Percentiles rank a stretch among this genome's conserved stretches.
Conservation (phyloP, 108 stramenopile genomes). For the Craspedostauros australis region DNA sequence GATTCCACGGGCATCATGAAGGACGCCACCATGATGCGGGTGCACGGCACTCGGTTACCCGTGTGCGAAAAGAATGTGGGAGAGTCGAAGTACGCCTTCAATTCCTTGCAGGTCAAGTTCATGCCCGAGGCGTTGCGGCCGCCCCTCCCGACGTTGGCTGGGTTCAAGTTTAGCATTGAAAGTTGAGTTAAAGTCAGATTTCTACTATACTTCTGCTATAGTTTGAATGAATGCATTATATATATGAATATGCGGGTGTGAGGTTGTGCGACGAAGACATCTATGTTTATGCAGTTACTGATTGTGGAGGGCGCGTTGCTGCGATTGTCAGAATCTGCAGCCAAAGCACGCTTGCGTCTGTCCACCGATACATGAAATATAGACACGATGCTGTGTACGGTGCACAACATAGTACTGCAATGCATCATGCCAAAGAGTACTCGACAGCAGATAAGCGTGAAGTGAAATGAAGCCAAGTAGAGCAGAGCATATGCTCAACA, state of each 20-base stretch:
- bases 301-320: background rate
- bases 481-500: background rate
- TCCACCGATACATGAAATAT: no score
- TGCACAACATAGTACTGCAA: no score
- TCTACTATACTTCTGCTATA: background rate
- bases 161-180: constrained; percentile 47
- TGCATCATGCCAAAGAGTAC: no score
- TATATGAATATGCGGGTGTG: background rate
- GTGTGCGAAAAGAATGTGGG: constrained; percentile 93
- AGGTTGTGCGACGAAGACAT: no score
- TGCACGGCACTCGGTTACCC: constrained; percentile 79
- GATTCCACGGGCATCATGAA: constrained; percentile 22
- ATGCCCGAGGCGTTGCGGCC: constrained; percentile 83
- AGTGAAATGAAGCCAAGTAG: background rate
- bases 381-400: no score
- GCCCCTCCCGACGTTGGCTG: constrained; percentile 57
- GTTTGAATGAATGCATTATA: background rate
- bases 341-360: no score
- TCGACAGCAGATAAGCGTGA: background rate
- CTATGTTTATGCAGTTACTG: background rate
- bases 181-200: background rate
- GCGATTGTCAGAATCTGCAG: background rate
- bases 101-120: constrained; percentile 83
- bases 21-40: constrained; percentile 68
- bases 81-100: constrained; percentile 85